Conservation (phyloP, 1,139 yeast genomes). For the Pichia sp. region DNA sequence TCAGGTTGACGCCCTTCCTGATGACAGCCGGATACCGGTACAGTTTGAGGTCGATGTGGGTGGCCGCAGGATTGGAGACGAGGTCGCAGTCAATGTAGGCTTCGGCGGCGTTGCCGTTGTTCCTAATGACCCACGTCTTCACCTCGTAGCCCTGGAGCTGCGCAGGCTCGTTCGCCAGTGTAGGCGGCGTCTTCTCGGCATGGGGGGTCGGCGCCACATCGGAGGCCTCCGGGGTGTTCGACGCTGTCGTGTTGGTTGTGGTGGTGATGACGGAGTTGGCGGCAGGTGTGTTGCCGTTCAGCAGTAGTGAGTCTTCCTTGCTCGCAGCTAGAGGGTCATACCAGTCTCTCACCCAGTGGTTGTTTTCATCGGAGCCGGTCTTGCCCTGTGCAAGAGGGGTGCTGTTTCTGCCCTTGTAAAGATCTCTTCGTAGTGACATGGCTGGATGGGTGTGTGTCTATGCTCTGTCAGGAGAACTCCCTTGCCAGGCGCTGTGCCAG, state of each 20-base stretch:
- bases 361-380: slow-evolving; percentile 18
- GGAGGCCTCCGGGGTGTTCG: slow-evolving; percentile 1
- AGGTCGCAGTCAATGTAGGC: neutral
- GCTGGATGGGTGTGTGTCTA: neutral
- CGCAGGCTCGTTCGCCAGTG: neutral
- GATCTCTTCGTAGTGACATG: slow-evolving; percentile 35
- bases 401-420: slow-evolving; percentile 22
- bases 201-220: neutral
- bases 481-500: neutral
- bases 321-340: slow-evolving; percentile 29
- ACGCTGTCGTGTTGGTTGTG: neutral
- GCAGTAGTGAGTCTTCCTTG: neutral
- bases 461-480: too few species aligned
- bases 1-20: neutral
- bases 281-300: neutral
- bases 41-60: neutral
- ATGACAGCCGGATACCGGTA: neutral
- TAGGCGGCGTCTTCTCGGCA: neutral
- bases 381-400: slow-evolving; percentile 1
- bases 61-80: neutral
- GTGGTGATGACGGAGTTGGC: neutral
- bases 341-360: slow-evolving; percentile 38
- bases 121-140: neutral
- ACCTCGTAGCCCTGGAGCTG: slow-evolving; percentile 2
- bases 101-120: neutral